Percentiles rank a stretch among this genome's conserved stretches.
Conservation (phyloP, 2,329 filamentous ascomycete genomes). For the Colletotrichum chlorophyti region DNA sequence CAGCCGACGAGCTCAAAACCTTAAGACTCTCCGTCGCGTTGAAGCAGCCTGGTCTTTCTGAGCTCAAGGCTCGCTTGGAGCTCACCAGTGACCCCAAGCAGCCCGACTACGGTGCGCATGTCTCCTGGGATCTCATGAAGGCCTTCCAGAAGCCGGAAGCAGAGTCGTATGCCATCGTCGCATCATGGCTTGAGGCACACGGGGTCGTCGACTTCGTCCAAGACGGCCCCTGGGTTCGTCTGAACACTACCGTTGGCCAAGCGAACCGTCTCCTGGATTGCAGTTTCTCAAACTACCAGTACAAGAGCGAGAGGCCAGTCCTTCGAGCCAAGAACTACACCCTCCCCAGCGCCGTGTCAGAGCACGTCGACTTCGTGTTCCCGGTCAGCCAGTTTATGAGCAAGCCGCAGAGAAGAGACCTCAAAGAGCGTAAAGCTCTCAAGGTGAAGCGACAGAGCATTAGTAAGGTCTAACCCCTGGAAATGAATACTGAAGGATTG, state of each 20-base stretch:
- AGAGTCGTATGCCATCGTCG: slow-evolving; percentile 43
- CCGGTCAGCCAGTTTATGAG: slow-evolving; percentile 56
- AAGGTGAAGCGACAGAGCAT: not conserved
- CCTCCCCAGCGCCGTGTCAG: slow-evolving; percentile 46
- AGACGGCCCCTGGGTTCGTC: slow-evolving; percentile 49
- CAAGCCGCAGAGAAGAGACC: slow-evolving; percentile 42
- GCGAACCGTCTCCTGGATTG: slow-evolving; percentile 50
- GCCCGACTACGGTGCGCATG: slow-evolving; percentile 31
- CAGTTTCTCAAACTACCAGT: slow-evolving; percentile 49
- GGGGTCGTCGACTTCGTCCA: slow-evolving; percentile 41
- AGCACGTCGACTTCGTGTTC: slow-evolving; percentile 52
- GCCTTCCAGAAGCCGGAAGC: slow-evolving; percentile 43
- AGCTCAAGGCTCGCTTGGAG: slow-evolving; percentile 27
- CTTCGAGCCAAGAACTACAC: slow-evolving; percentile 53
- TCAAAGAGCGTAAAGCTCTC: slow-evolving; percentile 30
- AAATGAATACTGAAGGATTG: no score
- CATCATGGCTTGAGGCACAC: slow-evolving; percentile 48
- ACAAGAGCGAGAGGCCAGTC: slow-evolving; percentile 42
- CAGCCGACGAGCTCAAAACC: not conserved
- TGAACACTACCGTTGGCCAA: slow-evolving; percentile 46
- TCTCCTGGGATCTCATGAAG: slow-evolving; percentile 44
- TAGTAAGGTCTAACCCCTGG: not conserved
- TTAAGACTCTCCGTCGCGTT: slow-evolving; percentile 22
- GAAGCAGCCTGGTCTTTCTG: slow-evolving; percentile 24
- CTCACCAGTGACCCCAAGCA: slow-evolving; percentile 28